Evolutionary conservation across 1,284 basidiomycete genomes (phyloP), one percentile per base, ranked within the genome.

Genomic region (Papiliotrema nemorosa): DNA sequence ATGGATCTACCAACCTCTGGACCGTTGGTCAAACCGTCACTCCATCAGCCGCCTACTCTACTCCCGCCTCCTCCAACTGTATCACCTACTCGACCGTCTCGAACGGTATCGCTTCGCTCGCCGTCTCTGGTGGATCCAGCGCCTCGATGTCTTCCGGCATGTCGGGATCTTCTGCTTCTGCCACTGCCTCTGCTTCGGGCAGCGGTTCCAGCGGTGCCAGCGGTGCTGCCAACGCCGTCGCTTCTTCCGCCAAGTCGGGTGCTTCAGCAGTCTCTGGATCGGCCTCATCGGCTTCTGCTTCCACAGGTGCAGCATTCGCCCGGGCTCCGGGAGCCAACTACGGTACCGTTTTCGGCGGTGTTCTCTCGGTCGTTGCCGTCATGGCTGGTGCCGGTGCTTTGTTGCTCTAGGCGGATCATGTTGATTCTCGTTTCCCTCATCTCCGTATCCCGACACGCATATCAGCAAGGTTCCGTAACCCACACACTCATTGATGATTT

Each of bases 1-100:
- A 42, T 18, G 59, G 63, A 25, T 44, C 56, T 33, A 52, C 54
- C 34, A 61, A 53, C 13, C 50, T 52, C 38, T 72, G 57, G 57
- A 75, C 73, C 44, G 61, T 74, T 48, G 73, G 73, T 37, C 50
- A 72, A 46, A 72, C 70, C 40, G 66, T 71, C 27, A 75, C 73
- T 33, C 73, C 74, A 35, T 44, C 51, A 20, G 54, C 60, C 3
- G 56, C 74, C 13, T 65, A 54, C 63, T 69, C 68, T 13, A 69
- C 61, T 37, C 74, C 74, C 18, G 69, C 71, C 34, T 60, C 69
- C 6, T 73, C 70, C 54, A 69, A 71, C 63, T 76, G 74, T 62
- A 62, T 52, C 18, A 74, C 73, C 43, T 75, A 70, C 69, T 53
- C 66, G 6, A 62, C 67, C n/a, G 55, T 74, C 58, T 53, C 60